Conservation (phyloP, 2,329 filamentous ascomycete genomes). For the Pezicula carpinea region DNA sequence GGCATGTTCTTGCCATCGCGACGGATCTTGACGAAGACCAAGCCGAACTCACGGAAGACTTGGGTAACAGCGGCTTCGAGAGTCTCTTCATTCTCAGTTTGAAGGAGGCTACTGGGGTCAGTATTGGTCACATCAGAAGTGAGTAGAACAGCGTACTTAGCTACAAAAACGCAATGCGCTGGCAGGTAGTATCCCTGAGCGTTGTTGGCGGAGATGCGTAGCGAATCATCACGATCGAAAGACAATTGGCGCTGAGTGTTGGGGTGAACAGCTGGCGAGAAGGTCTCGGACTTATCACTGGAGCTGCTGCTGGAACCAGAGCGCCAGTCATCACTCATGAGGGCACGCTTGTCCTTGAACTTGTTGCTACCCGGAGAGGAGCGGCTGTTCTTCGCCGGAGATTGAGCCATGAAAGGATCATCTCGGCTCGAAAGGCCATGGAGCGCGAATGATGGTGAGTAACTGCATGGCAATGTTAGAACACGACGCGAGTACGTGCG, state of each 20-base stretch:
- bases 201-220: conserved; percentile 19
- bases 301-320: conserved; percentile 20
- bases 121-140: conserved; percentile 16
- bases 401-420: conserved; percentile 16
- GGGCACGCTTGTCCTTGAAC: conserved; percentile 10
- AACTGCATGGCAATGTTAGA: conserved; percentile 14
- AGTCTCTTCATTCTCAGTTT: conserved; percentile 42
- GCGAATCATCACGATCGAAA: conserved; percentile 2
- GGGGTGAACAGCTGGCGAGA: neutral
- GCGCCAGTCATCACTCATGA: conserved; percentile 23
- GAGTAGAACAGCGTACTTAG: conserved; percentile 49
- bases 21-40: conserved; percentile 59
- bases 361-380: conserved; percentile 18
- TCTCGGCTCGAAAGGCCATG: conserved; percentile 18
- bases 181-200: conserved; percentile 35
- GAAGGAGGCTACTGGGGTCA: conserved; percentile 40
- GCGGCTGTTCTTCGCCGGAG: conserved; percentile 10
- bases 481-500: neutral
- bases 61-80: conserved; percentile 49
- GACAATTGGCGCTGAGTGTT: neutral
- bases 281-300: neutral
- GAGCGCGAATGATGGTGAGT: conserved; percentile 25
- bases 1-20: conserved; percentile 57
- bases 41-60: conserved; percentile 49
- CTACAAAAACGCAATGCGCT: conserved; percentile 58